Evolutionary conservation across 345 rosid species (phyloP), one percentile per base, ranked within the genome.

Genomic region (Aethionema arabicum): DNA sequence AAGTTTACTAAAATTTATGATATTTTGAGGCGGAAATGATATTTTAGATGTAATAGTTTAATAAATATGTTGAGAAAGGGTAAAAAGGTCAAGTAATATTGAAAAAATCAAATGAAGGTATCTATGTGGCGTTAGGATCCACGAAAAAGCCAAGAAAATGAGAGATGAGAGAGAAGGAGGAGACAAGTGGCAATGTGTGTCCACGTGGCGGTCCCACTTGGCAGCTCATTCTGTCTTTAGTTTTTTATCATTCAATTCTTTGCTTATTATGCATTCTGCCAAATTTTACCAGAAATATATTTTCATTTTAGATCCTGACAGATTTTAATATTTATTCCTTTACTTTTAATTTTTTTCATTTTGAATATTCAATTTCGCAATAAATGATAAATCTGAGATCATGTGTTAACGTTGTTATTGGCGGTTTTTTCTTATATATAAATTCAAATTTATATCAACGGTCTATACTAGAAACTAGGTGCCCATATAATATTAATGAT

Each of bases 171-270:
- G 21, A 42, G 33, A 55, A 3, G 12, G 30, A 32, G 42, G 29
- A 27, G 57, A 69, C 73, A 61, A 69, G 73, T 69, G 71, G 16
- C 43, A 42, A 58, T 3, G 62, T 3, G 36, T 46, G 39, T 52
- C 71, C 75, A 72, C 75, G 75, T 65, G 51, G 62, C 44, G 52
- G 33, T 59, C 62, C 50, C 75, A 72, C 75, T 65, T 72, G 75
- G 66, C 71, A 72, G 1, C 8, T 32, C 37, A 46, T 35, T 59
- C 50, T 30, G 49, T 39, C 61, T 30, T 54, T 62, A 11, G 31
- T 21, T 37, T 69, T 69, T 37, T 59, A 48, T 55, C 21, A 29
- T 42, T 68, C 4, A 42, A 11, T 29, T 68, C 60, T 2, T 32
- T 68, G n/a, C 37, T 41, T 21, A 44, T n/a, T 13, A 16, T 63